These are phyloP conservation scores for Blastomyces silverae DNA, from an alignment of 2,329 filamentous ascomycete genomes.

Conservation along the genomic window DNA sequence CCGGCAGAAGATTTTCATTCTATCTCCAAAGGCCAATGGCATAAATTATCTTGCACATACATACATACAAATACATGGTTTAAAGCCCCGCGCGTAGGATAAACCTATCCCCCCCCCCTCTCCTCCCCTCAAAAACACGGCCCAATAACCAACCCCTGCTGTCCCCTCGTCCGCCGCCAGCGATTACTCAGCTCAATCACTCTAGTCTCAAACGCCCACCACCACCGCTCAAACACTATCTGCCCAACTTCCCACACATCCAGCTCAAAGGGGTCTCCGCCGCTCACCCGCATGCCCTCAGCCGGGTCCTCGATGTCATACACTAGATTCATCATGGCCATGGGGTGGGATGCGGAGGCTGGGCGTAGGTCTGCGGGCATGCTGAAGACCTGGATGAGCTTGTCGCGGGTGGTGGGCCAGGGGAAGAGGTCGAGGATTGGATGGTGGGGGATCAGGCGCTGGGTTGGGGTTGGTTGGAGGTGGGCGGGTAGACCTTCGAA, in stretches of 20 bases:
- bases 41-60: not conserved
- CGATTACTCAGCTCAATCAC: slow-evolving; percentile 52
- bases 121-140: not conserved
- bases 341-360: slow-evolving; percentile 40
- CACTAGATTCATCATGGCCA: slow-evolving; percentile 48
- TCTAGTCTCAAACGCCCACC: slow-evolving; percentile 52
- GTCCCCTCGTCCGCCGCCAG: slow-evolving; percentile 45
- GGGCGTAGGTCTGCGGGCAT: slow-evolving; percentile 47
- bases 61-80: not conserved
- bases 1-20: not conserved
- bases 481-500: slow-evolving; percentile 39
- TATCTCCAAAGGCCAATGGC: too few relatives aligned
- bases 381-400: slow-evolving; percentile 47
- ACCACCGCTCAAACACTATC: slow-evolving; percentile 54
- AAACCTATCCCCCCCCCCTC: too few relatives aligned
- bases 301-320: slow-evolving; percentile 53
- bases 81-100: too few relatives aligned
- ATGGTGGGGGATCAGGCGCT: slow-evolving; percentile 49
- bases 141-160: slow-evolving; percentile 21
- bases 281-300: slow-evolving; percentile 49
- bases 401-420: slow-evolving; percentile 51
- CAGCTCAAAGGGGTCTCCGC: slow-evolving; percentile 45
- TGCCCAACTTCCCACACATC: slow-evolving; percentile 54
- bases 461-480: slow-evolving; percentile 48
- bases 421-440: slow-evolving; percentile 53